Percentiles rank a stretch among this genome's conserved stretches.
These are phyloP conservation scores for Cicer cuneatum DNA, from an alignment of 306 rosid species.

Conservation along the genomic window DNA sequence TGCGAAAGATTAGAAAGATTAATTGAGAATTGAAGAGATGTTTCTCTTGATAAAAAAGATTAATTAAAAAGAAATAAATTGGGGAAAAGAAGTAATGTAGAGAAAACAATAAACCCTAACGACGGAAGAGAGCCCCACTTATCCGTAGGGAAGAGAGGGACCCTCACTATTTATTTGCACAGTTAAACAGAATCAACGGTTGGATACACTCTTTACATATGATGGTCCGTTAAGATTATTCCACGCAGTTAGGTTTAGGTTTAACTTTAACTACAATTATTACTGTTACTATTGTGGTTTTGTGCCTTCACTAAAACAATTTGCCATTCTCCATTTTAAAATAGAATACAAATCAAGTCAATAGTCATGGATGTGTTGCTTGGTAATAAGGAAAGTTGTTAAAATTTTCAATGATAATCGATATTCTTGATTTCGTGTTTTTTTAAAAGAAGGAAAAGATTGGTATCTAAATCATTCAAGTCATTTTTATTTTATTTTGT, in stretches of 20 bases:
- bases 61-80: not conserved
- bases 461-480: no score
- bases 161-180: constrained; percentile 54
- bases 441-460: no score
- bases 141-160: constrained; percentile 61
- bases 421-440: not conserved
- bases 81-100: not conserved
- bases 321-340: not conserved
- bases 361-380: not conserved
- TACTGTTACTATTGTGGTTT: not conserved
- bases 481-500: no score
- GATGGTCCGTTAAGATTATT: constrained; percentile 14
- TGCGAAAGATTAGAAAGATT: constrained; percentile 54
- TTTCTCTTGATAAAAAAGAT: not conserved
- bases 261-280: not conserved
- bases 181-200: constrained; percentile 50
- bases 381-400: not conserved
- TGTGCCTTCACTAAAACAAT: not conserved
- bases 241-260: constrained; percentile 41
- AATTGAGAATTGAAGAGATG: constrained; percentile 44
- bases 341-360: not conserved
- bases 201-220: not conserved
- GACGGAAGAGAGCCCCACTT: constrained; percentile 69
- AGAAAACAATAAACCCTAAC: constrained; percentile 68
- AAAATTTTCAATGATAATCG: not conserved